phyloP scores from a whole-genome alignment of 345 rosid genomes.

The Turnera subulata region DNA sequence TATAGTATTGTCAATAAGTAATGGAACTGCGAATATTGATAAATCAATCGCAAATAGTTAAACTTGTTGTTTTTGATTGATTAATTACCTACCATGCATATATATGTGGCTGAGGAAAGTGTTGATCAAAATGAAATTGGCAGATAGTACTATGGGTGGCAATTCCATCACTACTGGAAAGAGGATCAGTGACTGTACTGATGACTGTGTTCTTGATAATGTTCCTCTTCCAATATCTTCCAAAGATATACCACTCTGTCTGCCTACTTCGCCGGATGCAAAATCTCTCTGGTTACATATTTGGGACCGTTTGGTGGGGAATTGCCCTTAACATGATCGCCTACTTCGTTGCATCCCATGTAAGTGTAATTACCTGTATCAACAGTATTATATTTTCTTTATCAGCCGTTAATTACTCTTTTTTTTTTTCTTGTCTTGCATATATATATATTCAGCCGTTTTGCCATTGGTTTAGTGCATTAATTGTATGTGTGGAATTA shows the following conservation, averaged over 20 bases:
- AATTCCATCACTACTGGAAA: slow-evolving; percentile 55
- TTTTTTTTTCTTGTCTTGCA: too few species aligned
- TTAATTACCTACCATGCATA: too few species aligned
- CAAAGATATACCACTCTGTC: slow-evolving; percentile 85
- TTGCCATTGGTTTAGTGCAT: too few species aligned
- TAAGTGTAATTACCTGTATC: slow-evolving; percentile 31
- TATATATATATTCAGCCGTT: too few species aligned
- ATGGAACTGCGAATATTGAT: too few species aligned
- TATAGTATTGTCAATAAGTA: too few species aligned
- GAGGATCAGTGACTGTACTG: slow-evolving; percentile 56
- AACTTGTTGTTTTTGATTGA: too few species aligned
- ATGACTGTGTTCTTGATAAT: slow-evolving; percentile 61
- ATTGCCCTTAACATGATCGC: slow-evolving; percentile 89
- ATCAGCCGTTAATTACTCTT: too few species aligned
- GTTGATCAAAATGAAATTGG: slow-evolving; percentile 3
- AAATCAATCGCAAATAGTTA: too few species aligned
- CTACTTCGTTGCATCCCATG: slow-evolving; percentile 92
- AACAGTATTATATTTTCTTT: background rate
- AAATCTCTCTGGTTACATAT: slow-evolving; percentile 81
- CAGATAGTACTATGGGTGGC: slow-evolving; percentile 83
- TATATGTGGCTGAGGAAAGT: too few species aligned
- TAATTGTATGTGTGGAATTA: too few species aligned
- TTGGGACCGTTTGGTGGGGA: slow-evolving; percentile 99
- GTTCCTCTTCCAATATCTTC: slow-evolving; percentile 88
- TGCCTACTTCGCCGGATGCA: slow-evolving; percentile 89